These are phyloP conservation scores for Aspergillus tanneri DNA, from an alignment of 2,329 filamentous ascomycete species.

Conservation along the genomic window DNA sequence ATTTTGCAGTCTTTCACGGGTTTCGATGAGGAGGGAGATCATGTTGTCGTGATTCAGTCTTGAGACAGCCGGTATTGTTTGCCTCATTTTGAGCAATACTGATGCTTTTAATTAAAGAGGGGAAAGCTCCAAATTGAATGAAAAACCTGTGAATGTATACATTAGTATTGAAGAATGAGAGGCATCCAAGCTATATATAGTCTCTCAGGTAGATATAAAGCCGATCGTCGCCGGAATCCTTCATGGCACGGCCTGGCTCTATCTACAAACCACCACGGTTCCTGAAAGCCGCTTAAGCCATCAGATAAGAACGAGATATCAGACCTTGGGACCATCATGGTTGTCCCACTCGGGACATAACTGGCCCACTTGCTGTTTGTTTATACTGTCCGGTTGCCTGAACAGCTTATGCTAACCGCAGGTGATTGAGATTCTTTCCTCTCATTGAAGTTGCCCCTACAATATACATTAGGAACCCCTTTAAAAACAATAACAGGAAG, in stretches of 20 bases:
- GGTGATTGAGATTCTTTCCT: no score
- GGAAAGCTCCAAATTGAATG: no score
- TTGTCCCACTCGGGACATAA: neutral
- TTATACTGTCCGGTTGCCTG: no score
- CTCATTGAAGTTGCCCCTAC: no score
- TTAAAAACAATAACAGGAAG: no score
- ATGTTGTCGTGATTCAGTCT: neutral
- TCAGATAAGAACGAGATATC: neutral
- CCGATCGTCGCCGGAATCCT: neutral
- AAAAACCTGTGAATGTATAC: no score
- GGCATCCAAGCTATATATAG: neutral
- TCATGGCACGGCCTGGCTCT: neutral
- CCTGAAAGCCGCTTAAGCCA: neutral
- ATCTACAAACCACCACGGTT: neutral
- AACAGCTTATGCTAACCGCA: no score
- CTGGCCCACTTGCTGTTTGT: no score
- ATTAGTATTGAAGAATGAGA: no score
- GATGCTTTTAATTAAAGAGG: no score
- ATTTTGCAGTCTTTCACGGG: slow-evolving; percentile 24
- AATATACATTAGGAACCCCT: no score
- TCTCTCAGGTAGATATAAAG: neutral
- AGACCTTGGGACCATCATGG: neutral
- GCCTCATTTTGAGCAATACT: no score
- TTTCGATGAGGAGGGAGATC: slow-evolving; percentile 17
- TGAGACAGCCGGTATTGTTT: neutral